Evolutionary conservation across 257 asterid genomes (phyloP).

Genomic region (Echites panduratus): DNA sequence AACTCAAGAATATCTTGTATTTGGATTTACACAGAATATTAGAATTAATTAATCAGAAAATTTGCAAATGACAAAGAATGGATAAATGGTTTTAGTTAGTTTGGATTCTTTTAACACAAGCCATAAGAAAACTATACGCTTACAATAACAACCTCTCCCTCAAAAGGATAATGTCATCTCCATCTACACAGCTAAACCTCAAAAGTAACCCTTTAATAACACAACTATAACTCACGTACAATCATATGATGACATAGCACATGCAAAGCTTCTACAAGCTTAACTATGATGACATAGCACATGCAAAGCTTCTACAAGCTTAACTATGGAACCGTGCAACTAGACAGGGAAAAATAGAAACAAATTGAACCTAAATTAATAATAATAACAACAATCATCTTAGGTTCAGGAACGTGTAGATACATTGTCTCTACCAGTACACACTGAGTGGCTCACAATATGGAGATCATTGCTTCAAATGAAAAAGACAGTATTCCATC

Average conservation of each 20-base stretch:
- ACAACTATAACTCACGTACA: not conserved
- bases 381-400: no score
- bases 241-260: not conserved
- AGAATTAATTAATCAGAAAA: conserved; percentile 1
- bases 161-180: not conserved
- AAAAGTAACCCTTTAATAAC: not conserved
- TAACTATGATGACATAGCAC: not conserved
- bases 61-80: not conserved
- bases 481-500: not conserved
- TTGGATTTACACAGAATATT: not conserved
- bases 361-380: no score
- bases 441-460: not conserved
- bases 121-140: not conserved
- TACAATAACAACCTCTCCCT: not conserved
- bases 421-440: not conserved
- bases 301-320: not conserved
- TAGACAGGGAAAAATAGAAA: not conserved
- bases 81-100: not conserved
- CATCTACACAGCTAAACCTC: not conserved
- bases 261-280: not conserved
- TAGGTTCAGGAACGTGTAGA: not conserved
- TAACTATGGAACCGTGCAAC: not conserved
- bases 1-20: not conserved
- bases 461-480: not conserved
- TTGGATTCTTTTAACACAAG: not conserved